phyloP scores from a whole-genome alignment of 192 early-diverging fungal genomes.

The Backusella sp. region DNA sequence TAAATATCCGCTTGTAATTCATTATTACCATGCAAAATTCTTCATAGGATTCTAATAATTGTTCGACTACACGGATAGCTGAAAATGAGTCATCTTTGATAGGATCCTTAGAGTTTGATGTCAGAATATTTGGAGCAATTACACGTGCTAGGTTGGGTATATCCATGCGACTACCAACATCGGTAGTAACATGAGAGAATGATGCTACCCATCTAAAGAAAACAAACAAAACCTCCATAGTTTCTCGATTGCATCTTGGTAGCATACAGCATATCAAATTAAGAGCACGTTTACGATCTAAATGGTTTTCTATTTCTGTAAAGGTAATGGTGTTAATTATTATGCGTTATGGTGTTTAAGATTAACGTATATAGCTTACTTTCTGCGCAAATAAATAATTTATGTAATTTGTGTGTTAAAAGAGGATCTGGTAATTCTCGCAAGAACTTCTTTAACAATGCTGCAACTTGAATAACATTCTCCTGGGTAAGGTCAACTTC shows the following conservation, averaged over 20 bases:
- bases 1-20: constrained; percentile 1
- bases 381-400: constrained; percentile 79
- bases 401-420: constrained; percentile 85
- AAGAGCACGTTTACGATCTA: constrained; percentile 62
- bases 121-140: constrained; percentile 92
- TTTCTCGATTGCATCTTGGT: constrained; percentile 89
- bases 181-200: constrained; percentile 65
- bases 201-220: constrained; percentile 89
- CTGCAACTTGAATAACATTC: constrained; percentile 90
- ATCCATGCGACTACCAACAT: constrained; percentile 91
- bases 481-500: constrained; percentile 68
- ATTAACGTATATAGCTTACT: constrained; percentile 38
- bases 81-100: constrained; percentile 69
- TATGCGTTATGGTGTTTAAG: background rate
- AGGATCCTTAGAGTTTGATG: constrained; percentile 82
- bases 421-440: constrained; percentile 95
- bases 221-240: constrained; percentile 85
- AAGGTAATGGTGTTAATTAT: background rate
- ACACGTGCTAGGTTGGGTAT: constrained; percentile 89
- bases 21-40: constrained; percentile 60
- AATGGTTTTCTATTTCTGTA: constrained; percentile 50
- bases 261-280: constrained; percentile 84
- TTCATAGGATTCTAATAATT: constrained; percentile 63
- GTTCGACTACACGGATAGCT: constrained; percentile 68
- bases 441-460: constrained; percentile 94